Evolutionary conservation across 73 alveolate genomes (phyloP).

Genomic region (Stentor roeselii): DNA sequence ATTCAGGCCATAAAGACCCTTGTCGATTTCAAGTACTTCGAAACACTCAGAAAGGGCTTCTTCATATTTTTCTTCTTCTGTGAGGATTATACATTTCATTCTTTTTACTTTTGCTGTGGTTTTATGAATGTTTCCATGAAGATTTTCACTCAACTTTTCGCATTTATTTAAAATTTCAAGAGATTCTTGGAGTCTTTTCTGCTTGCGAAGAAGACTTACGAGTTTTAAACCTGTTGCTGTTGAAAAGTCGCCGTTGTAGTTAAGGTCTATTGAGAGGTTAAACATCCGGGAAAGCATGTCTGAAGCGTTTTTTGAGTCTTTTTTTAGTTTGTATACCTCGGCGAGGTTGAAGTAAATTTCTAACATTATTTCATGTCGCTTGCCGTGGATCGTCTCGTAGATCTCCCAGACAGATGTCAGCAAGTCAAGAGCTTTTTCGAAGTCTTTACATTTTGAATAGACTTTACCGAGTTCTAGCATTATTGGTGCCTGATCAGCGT

Average conservation of each 20-base stretch:
- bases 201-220: constrained; percentile 55
- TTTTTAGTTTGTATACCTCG: constrained; percentile 53
- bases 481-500: constrained; percentile 37
- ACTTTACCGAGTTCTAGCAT: constrained; percentile 43
- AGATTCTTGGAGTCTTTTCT: constrained; percentile 55
- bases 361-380: constrained; percentile 48
- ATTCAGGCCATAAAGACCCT: constrained; percentile 70
- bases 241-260: constrained; percentile 47
- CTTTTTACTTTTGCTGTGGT: constrained; percentile 82
- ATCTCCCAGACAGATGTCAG: constrained; percentile 64
- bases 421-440: constrained; percentile 56
- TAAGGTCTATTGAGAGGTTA: constrained; percentile 49
- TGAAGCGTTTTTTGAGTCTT: constrained; percentile 63
- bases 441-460: constrained; percentile 61
- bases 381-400: constrained; percentile 58
- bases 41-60: constrained; percentile 78
- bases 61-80: constrained; percentile 58
- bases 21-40: constrained; percentile 79
- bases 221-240: constrained; percentile 62
- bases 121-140: constrained; percentile 68
- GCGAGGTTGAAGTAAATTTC: constrained; percentile 66
- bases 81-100: constrained; percentile 60
- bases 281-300: constrained; percentile 53
- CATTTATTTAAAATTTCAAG: constrained; percentile 53
- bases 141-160: constrained; percentile 47